Conservation (phyloP, 1,284 basidiomycete species). For the Hymenochaete sp. region DNA sequence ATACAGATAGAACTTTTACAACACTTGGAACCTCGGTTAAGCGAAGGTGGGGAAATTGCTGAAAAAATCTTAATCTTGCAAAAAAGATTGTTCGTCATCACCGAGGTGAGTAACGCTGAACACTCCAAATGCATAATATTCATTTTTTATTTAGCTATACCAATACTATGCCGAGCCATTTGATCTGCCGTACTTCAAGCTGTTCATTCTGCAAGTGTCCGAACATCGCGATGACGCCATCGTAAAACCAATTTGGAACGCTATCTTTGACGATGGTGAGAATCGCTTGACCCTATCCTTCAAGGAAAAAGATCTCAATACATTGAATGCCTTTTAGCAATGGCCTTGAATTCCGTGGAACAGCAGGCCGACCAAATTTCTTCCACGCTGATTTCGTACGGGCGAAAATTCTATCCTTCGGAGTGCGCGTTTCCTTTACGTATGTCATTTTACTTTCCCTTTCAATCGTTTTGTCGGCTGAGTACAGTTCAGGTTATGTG, state of each 20-base stretch:
- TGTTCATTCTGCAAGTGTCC: constrained; percentile 89
- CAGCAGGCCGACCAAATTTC: constrained; percentile 11
- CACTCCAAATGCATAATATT: constrained; percentile 13
- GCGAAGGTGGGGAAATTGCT: constrained; percentile 47
- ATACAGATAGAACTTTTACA: constrained; percentile 88
- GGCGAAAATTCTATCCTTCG: constrained; percentile 79
- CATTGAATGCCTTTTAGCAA: not conserved
- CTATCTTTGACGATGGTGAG: constrained; percentile 73
- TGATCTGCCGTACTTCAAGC: constrained; percentile 74
- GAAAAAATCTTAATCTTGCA: constrained; percentile 49
- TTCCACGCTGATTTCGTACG: constrained; percentile 30
- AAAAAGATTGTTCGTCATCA: constrained; percentile 54
- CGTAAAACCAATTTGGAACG: constrained; percentile 82
- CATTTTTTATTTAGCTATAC: constrained; percentile 55
- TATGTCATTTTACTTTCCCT: no score
- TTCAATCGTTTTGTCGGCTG: no score
- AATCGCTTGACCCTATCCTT: constrained; percentile 15
- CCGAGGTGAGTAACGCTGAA: constrained; percentile 44
- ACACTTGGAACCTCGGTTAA: constrained; percentile 50
- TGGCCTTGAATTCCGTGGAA: constrained; percentile 12
- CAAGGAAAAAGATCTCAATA: constrained; percentile 1
- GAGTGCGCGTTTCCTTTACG: constrained; percentile 84
- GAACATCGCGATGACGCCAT: constrained; percentile 83
- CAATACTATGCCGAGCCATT: constrained; percentile 85
- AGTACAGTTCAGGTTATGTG: constrained; percentile 45